A percentile compares a stretch with the other conserved stretches of the same genome.
phyloP scores from a whole-genome alignment of 2,329 filamentous ascomycete genomes.

The Ascochyta fabae region DNA sequence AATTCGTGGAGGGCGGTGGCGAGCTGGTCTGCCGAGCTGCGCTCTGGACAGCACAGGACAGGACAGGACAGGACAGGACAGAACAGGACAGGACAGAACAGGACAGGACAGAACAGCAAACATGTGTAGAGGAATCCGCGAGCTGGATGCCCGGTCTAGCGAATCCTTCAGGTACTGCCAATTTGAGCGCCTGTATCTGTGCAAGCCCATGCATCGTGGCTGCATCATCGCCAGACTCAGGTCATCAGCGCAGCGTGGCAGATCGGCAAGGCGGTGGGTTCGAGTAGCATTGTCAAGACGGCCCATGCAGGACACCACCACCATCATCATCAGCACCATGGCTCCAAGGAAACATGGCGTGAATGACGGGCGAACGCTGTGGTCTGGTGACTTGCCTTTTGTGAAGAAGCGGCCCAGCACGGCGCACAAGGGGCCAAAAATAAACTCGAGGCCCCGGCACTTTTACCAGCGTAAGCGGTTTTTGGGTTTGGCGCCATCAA shows the following conservation, averaged over 20 bases:
- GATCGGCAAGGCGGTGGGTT: conserved; percentile 14
- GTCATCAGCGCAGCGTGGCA: conserved; percentile 7
- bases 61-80: not conserved
- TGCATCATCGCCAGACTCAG: not conserved
- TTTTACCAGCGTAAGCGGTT: conserved; percentile 33
- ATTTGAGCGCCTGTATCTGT: conserved; percentile 4
- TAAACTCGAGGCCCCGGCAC: conserved; percentile 29
- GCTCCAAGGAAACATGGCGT: conserved; percentile 12
- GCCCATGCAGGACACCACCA: not conserved
- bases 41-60: no score
- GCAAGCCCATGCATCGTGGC: not conserved
- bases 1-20: no score
- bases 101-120: not conserved
- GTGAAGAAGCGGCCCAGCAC: conserved; percentile 15
- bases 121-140: conserved; percentile 5
- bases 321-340: conserved; percentile 6
- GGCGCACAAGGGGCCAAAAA: conserved; percentile 34
- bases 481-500: conserved; percentile 32
- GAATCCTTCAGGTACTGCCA: conserved; percentile 18
- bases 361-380: conserved; percentile 3
- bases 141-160: conserved; percentile 7
- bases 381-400: conserved; percentile 26
- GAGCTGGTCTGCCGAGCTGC: no score
- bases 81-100: no score
- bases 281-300: conserved; percentile 10